A percentile compares a stretch with the other conserved stretches of the same genome.
phyloP scores from a whole-genome alignment of 495 filamentous ascomycete genomes.

The Neurospora cerealis region DNA sequence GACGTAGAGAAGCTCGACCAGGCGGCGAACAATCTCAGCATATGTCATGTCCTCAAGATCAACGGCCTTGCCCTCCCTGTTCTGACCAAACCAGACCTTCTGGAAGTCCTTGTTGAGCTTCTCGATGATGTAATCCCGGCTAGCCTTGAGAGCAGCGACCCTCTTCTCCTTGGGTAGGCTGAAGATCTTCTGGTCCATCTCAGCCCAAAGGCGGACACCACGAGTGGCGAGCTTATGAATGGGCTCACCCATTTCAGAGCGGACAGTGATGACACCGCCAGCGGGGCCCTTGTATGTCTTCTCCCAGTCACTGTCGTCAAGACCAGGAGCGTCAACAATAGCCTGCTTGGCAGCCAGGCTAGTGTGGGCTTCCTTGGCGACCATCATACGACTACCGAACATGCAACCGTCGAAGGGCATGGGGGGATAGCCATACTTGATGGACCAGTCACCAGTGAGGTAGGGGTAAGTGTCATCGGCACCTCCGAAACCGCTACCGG shows the following conservation, averaged over 20 bases:
- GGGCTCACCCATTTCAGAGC: slow-evolving; percentile 97
- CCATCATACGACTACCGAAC: slow-evolving; percentile 90
- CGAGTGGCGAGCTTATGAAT: slow-evolving; percentile 97
- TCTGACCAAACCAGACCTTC: slow-evolving; percentile 96
- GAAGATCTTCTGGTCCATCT: slow-evolving; percentile 98
- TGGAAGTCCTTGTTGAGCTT: slow-evolving; percentile 98
- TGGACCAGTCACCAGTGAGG: slow-evolving; percentile 79
- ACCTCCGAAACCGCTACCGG: slow-evolving; percentile 86
- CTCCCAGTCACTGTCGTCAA: slow-evolving; percentile 88
- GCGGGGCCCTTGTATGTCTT: slow-evolving; percentile 89
- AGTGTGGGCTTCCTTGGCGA: slow-evolving; percentile 88
- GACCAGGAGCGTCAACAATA: slow-evolving; percentile 80
- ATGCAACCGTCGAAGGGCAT: slow-evolving; percentile 92
- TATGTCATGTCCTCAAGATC: slow-evolving; percentile 99
- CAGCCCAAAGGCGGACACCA: slow-evolving; percentile 90
- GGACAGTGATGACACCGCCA: slow-evolving; percentile 92
- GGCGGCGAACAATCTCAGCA: slow-evolving; percentile 77
- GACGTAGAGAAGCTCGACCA: slow-evolving; percentile 95
- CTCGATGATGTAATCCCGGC: slow-evolving; percentile 89
- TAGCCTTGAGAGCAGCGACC: slow-evolving; percentile 82
- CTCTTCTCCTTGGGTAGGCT: slow-evolving; percentile 91
- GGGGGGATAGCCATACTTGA: slow-evolving; percentile 72
- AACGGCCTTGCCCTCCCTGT: slow-evolving; percentile 69
- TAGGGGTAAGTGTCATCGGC: slow-evolving; percentile 90
- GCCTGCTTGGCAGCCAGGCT: slow-evolving; percentile 90